Base-by-base conservation (phyloP, 2,329 filamentous ascomycete genomes). In the Pestalotiopsis sp. region DNA sequence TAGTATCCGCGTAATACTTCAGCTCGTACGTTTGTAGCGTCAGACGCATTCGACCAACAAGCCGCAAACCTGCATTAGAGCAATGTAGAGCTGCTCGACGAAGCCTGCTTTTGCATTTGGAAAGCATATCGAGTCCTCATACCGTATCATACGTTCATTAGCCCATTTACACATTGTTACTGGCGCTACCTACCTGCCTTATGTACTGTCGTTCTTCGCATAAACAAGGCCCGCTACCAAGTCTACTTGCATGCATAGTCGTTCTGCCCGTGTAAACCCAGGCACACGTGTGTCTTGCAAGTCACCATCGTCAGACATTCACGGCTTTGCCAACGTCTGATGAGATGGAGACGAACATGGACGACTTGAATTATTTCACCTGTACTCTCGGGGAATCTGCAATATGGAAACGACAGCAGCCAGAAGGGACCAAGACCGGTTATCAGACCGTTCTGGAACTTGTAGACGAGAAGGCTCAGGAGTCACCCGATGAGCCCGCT, bases 341-440 rank as follows among this genome's bases (percentile, higher is more conserved):
- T n/a, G 20, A 20, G 45, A 14, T 3, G 3, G 59, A 27, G 4
- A 57, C 36, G 63, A 31, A 38, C 4, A 27, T 39, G 1, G n/a
- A 39, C 17, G 66, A 75, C 12, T 66, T 73, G 11, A 89, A 86
- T 68, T 90, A 90, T 76, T 91, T 91, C 73, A 85, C 85, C 3
- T 91, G 88, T 75, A 90, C 88, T 0, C 81, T 91, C 2, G 88
- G 87, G 1, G 83, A 90, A 74, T 87, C 87, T 12, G 78, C 80
- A 1, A 70, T 71, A 1, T 71, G 84, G 20, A 81, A 79, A 20
- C 38, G 39, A 17, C 69, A 74, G 20, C 64, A 66, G 3, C 20
- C 56, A 5, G 20, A 5, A 4, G 41, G 23, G 1, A 70, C 74
- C 11, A 73, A 76, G 7, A 80, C 79, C 38, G 75, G 77, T 0